Evolutionary conservation across 129 eudicot species (phyloP), one percentile per base, ranked within the genome.

Genomic region (Logfia minima): DNA sequence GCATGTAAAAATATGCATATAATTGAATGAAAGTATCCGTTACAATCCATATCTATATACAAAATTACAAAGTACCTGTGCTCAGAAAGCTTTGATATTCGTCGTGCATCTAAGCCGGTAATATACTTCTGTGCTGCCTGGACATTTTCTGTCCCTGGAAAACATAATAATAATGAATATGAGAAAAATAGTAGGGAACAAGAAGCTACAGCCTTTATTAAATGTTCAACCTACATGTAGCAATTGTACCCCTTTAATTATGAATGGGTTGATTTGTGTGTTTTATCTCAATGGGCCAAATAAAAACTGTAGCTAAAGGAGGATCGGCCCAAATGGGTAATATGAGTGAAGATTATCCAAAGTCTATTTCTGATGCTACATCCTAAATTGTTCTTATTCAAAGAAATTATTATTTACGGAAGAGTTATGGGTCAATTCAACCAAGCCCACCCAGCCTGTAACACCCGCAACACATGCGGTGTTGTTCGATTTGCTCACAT

Each of bases 61-160:
- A 48, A 48, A 72, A 29, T 26, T 4, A 24, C 16, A 71, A 78
- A 10, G 32, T 77, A 89, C 99, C 99, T 95, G 78, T 85, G 75
- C 66, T 95, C 99, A 26, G 99, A 85, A 75, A 86, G 90, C 89
- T 95, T 95, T 45, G 99, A 77, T 74, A 95, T 85, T 71, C 99
- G 85, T 83, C 99, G 83, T 19, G 99, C 99, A 79, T 95, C 99
- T 84, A 95, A 89, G n/a, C 99, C 99, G 5, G 99, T 89, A 41
- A 92, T 88, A 70, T 77, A 95, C 28, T 92, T 95, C 56, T 95
- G 99, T 59, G 99, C 96, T 37, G 96, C 85, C 78, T 91, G 96
- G 75, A 95, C 90, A 83, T 95, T 83, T 70, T 95, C 97, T 16
- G 87, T 26, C 24, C 97, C 99, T 95, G 89, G 17, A 86, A 29